phyloP scores from a whole-genome alignment of 805 yeast species.

The Ogataea siamensis region DNA sequence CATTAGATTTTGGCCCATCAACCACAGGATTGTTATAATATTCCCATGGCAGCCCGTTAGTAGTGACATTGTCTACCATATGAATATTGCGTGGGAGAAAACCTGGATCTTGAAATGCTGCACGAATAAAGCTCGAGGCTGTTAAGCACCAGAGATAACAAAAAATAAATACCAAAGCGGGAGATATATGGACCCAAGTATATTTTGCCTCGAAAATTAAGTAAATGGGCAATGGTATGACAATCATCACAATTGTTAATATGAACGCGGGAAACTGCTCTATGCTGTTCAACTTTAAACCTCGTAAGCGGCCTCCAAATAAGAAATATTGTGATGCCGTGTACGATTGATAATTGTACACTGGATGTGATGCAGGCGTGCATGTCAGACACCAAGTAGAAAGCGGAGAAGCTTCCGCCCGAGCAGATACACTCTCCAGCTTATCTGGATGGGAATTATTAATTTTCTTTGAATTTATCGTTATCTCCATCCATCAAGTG shows the following conservation, averaged over 20 bases:
- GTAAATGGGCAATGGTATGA: slow-evolving; percentile 48
- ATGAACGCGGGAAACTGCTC: slow-evolving; percentile 14
- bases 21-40: slow-evolving; percentile 49
- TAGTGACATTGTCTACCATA: slow-evolving; percentile 39
- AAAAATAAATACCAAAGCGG: slow-evolving; percentile 55
- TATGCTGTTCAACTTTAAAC: slow-evolving; percentile 29
- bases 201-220: slow-evolving; percentile 50
- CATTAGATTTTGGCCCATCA: slow-evolving; percentile 40
- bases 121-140: slow-evolving; percentile 47
- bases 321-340: slow-evolving; percentile 42
- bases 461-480: not conserved
- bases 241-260: slow-evolving; percentile 6
- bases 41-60: slow-evolving; percentile 50
- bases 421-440: not conserved
- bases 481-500: slow-evolving; percentile 3
- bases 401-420: not conserved
- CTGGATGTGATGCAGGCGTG: slow-evolving; percentile 1
- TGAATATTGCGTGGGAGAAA: slow-evolving; percentile 66
- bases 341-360: slow-evolving; percentile 45
- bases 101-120: slow-evolving; percentile 70
- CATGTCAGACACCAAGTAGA: slow-evolving; percentile 1
- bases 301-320: slow-evolving; percentile 63
- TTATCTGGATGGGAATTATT: not conserved
- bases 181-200: slow-evolving; percentile 56
- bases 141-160: slow-evolving; percentile 56